Evolutionary conservation across 148 eudicot genomes (phyloP), one percentile per base, ranked within the genome.

Genomic region (Vaccinium vitisidaea): DNA sequence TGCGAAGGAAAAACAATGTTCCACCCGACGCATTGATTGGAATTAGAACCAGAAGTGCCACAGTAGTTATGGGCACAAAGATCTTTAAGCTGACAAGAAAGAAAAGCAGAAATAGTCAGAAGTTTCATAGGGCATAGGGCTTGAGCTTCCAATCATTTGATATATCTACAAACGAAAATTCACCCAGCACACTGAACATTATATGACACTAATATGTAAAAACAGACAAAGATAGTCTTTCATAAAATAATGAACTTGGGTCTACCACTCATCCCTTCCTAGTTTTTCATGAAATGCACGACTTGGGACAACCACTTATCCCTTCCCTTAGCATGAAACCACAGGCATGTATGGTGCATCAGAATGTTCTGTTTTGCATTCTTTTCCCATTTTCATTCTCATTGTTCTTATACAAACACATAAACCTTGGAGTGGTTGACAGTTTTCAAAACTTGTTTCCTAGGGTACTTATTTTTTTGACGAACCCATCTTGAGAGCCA

Each of bases 1-100:
- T 93, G 61, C 90, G 89, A 15, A 97, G 91, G 81, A 92, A 95
- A 90, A 75, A 90, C 83, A 97, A 87, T 63, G 92, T 94, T 54
- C 95, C 98, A 30, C 92, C 98, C 48, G 94, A 92, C 52, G 91
- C 86, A 88, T 97, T 97, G 86, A 94, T 93, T 52, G 99, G 99
- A 82, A 97, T 83, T n/a, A 97, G 98, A 73, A 95, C 86, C 73
- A 97, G 59, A 83, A 97, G 93, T 65, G 99, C 96, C 79, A 87
- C 87, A 80, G 90, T 32, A 87, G 93, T 87, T 80, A 92, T 88
- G 82, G 99, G 99, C 73, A 90, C 90, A 86, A 97, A 97, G 81
- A 97, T 95, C 80, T 95, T 95, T 86, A 97, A 84, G 75, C 99
- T 97, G 92, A 80, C 85, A 77, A 83, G 83, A 71, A 65, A 65